Percentiles rank a stretch among this genome's conserved stretches.
Conservation (phyloP, 345 rosid species). For the Turritis glabra region DNA sequence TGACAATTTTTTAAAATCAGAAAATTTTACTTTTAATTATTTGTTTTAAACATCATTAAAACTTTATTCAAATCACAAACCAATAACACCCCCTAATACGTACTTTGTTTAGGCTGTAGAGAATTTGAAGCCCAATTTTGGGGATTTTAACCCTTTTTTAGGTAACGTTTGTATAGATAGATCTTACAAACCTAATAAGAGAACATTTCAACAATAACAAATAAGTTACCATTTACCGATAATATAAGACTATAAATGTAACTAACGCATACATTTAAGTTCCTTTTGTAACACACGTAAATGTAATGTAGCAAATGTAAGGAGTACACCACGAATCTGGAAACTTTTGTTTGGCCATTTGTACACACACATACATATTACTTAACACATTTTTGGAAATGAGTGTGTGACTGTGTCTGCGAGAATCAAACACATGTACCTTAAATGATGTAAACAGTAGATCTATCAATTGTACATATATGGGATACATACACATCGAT, state of each 20-base stretch:
- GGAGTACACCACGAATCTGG: slow-evolving; percentile 26
- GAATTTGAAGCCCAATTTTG: too few species aligned
- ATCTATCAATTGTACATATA: slow-evolving; percentile 35
- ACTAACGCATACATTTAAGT: slow-evolving; percentile 11
- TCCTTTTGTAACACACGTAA: background rate
- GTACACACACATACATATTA: slow-evolving; percentile 26
- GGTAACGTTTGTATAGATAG: too few species aligned
- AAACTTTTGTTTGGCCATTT: slow-evolving; percentile 33
- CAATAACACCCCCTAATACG: too few species aligned
- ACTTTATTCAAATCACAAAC: too few species aligned
- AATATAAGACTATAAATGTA: background rate
- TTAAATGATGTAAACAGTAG: slow-evolving; percentile 38
- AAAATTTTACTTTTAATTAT: too few species aligned
- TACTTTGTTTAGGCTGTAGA: too few species aligned
- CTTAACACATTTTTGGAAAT: slow-evolving; percentile 33
- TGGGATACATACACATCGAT: slow-evolving; percentile 28
- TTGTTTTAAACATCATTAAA: too few species aligned
- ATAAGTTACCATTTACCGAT: background rate
- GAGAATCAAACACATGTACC: slow-evolving; percentile 27
- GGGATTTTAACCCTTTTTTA: too few species aligned
- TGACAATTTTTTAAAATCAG: too few species aligned
- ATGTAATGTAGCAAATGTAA: slow-evolving; percentile 2
- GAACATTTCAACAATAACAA: too few species aligned
- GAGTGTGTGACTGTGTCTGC: slow-evolving; percentile 34
- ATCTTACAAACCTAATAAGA: too few species aligned